Percentiles rank a stretch among this genome's conserved stretches.
phyloP scores from a whole-genome alignment of 148 eudicot species.

The Nyssa sinensis region DNA sequence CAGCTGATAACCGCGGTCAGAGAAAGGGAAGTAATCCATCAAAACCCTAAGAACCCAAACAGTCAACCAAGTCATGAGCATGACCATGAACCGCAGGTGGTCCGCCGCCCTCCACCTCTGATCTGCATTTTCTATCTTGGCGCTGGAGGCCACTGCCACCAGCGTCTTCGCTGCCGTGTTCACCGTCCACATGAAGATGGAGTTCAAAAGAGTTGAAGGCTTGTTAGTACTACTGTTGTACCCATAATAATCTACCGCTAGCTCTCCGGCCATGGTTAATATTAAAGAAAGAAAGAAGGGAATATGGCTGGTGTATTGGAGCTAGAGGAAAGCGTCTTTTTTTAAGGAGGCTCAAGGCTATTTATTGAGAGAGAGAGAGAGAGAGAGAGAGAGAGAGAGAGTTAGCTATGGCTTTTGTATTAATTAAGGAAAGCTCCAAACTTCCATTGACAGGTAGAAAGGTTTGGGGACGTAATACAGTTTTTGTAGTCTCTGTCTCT shows the following conservation, averaged over 20 bases:
- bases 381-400: no score
- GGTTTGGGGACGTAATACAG: background rate
- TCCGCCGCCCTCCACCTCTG: constrained; percentile 21
- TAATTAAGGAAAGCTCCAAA: background rate
- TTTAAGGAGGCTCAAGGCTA: background rate
- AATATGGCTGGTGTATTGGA: background rate
- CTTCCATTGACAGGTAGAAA: background rate
- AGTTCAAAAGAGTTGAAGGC: constrained; percentile 22
- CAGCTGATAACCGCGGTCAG: background rate
- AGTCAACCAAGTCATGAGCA: constrained; percentile 34
- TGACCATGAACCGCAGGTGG: constrained; percentile 26
- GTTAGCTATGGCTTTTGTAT: no score
- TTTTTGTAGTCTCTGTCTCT: background rate
- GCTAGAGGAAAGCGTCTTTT: background rate
- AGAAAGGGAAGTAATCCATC: constrained; percentile 29
- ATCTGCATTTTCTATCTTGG: constrained; percentile 17
- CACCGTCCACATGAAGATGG: constrained; percentile 34
- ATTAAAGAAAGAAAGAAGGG: background rate
- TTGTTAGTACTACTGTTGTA: background rate
- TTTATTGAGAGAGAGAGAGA: no score
- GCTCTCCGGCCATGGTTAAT: constrained; percentile 6
- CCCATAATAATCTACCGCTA: background rate
- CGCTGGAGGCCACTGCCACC: constrained; percentile 21
- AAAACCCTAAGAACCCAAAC: constrained; percentile 30
- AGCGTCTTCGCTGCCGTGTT: constrained; percentile 26